phyloP scores from a whole-genome alignment of 129 eudicot genomes.

The Logfia minima region DNA sequence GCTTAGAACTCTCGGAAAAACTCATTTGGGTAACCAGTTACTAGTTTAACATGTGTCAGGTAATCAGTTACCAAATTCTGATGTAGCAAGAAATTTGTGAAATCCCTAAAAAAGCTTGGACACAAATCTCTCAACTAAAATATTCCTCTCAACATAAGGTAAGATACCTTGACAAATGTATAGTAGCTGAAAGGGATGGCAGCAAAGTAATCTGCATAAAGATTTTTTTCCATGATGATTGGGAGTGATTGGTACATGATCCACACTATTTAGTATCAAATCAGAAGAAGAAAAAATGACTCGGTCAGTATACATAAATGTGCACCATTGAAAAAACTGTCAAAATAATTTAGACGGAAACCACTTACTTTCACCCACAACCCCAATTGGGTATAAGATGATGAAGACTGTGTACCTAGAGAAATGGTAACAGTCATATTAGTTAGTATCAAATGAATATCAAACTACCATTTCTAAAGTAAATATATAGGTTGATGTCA shows the following conservation, averaged over 20 bases:
- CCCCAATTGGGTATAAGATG: conserved; percentile 78
- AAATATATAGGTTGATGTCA: conserved; percentile 24
- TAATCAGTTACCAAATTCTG: background rate
- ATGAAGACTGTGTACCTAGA: conserved; percentile 88
- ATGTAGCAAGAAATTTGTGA: background rate
- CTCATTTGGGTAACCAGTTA: background rate
- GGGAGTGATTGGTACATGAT: conserved; percentile 92
- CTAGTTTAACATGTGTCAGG: background rate
- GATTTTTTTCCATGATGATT: conserved; percentile 56
- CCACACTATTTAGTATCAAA: conserved; percentile 62
- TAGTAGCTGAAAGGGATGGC: conserved; percentile 67
- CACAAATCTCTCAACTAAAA: background rate
- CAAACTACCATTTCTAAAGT: conserved; percentile 12
- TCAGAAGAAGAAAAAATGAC: background rate
- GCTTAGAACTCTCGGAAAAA: background rate
- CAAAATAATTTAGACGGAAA: background rate
- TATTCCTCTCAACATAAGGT: background rate
- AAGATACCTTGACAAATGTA: conserved; percentile 61
- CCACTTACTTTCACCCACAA: conserved; percentile 79
- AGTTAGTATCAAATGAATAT: background rate
- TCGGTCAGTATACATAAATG: conserved; percentile 9
- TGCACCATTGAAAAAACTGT: background rate
- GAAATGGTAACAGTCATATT: conserved; percentile 16
- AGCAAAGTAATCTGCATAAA: conserved; percentile 56
- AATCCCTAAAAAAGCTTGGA: background rate